Base-by-base conservation (phyloP, 31 red algal genomes). In the Endocladia muricata region DNA sequence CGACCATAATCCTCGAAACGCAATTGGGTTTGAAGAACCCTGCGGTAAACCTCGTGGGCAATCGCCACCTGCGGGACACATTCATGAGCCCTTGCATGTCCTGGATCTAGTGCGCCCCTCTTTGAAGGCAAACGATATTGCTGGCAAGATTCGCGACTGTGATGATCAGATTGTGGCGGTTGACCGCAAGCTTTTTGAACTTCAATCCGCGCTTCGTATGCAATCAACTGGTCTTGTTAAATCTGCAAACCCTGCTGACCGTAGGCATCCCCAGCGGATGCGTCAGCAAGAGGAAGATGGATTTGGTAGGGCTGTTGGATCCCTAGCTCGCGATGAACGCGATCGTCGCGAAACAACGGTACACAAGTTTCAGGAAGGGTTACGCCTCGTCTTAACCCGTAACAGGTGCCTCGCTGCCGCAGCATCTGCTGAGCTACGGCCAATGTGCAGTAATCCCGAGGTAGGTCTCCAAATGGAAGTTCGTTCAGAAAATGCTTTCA, bases 401-500 rank as follows among this genome's bases (percentile, higher is more conserved):
- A 76, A 76, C 60, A 22, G 41, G 9, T 22, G 31, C 49, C 15
- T 25, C 13, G 72, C 72, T 5, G 51, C 44, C 4, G 72, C 72
- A 3, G 49, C 72, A 4, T 17, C 6, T 37, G 72, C 72, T 59
- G 22, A 23, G n/a, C 51, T 76, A 19, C 72, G 72, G 29, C 44
- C 49, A 3, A 15, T 76, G 15, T 76, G 72, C 72, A 28, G 31
- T 60, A 31, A 76, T 37, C 5, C 72, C 9, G 72, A 60, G 17
- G 15, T 17, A 11, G 72, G 72, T 22, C 35, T 76, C 29, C n/a
- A 57, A 4, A 26, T 47, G 49, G 28, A 28, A 19, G 29, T 37
- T 57, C 26, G 33, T 28, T 65, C 70, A 7, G 69, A 75, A 31
- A 62, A 84, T 49, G 70, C 51, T 17, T 37, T 73, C 8, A 6